Base-by-base conservation (phyloP, 2,329 filamentous ascomycete species). In the Pseudogymnoascus sp. region DNA sequence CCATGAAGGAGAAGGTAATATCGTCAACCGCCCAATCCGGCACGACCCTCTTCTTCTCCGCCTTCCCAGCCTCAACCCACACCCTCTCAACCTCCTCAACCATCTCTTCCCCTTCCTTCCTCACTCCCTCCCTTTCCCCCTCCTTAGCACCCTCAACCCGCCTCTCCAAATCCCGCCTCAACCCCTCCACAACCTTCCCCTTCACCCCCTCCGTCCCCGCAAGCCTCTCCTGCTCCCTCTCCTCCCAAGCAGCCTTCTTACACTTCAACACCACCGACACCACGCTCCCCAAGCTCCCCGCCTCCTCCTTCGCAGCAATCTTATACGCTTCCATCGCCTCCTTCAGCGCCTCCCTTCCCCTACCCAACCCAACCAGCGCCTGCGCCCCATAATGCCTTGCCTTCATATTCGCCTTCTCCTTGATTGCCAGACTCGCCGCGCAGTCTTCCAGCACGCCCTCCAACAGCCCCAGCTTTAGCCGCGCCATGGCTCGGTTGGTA, bases 211-310 rank as follows among this genome's bases (percentile, higher is more conserved):
- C 35, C 11, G 70, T 65, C 5, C 69, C 65, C 4, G 67, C 59
- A 0, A 86, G 75, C 63, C 83, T 79, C 8, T 70, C 70, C 38
- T 75, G 76, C 62, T 83, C 83, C 60, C 77, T 79, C 10, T 84
- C 82, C 37, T 93, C 89, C 91, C 94, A 97, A 40, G 90, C 85
- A 66, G 87, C 87, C 75, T 93, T 93, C 75, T 95, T 96, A 71
- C 90, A 91, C 63, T 82, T 81, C 21, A 96, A 78, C 0, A 97
- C 90, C 14, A 89, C 83, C 14, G 80, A 79, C 0, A 89, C 92
- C 50, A 96, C 84, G 21, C 86, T 83, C 21, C 84, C 80, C 0
- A 93, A 83, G 38, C 79, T 79, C 70, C 84, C 82, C 18, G 78
- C 80, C 25, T 60, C 56, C 14, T 53, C 44, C 21, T 77, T 77